Conservation (phyloP, 306 rosid species). For the Macrotyloma uniflorum region DNA sequence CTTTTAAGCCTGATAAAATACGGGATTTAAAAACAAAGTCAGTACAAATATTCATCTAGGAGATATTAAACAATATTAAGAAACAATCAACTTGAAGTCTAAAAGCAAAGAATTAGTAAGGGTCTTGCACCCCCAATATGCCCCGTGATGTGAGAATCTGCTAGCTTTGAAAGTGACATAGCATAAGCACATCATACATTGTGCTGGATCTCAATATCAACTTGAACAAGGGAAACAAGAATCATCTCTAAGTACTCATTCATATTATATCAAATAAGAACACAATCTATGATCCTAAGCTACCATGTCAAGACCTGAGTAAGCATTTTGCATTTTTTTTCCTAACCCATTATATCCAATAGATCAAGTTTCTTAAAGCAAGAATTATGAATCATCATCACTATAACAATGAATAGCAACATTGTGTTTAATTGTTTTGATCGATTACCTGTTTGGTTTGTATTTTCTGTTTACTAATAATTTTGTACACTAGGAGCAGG, state of each 20-base stretch:
- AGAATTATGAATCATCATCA: not conserved
- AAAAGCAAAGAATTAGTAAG: constrained; percentile 16
- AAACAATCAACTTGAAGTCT: constrained; percentile 26
- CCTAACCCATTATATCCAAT: constrained; percentile 23
- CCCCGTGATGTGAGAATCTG: not conserved
- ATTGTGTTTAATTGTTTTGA: not conserved
- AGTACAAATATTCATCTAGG: constrained; percentile 19
- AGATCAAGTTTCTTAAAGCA: constrained; percentile 21
- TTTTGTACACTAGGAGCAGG: not conserved
- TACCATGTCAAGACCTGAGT: not conserved
- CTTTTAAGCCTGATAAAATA: not conserved
- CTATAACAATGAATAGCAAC: not conserved
- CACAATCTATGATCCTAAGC: constrained; percentile 13
- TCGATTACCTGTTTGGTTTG: not conserved
- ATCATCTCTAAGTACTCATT: constrained; percentile 1
- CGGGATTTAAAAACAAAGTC: constrained; percentile 24
- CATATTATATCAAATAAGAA: not conserved
- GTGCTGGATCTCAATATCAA: constrained; percentile 22
- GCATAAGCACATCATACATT: constrained; percentile 15
- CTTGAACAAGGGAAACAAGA: not conserved
- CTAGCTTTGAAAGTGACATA: not conserved
- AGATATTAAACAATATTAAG: constrained; percentile 26
- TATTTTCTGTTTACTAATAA: not conserved
- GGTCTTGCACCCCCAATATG: constrained; percentile 6
- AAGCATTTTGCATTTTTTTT: not conserved